A percentile compares a stretch with the other conserved stretches of the same genome.
Conservation (phyloP, 2,329 filamentous ascomycete species). For the Lachnellula suecica region DNA sequence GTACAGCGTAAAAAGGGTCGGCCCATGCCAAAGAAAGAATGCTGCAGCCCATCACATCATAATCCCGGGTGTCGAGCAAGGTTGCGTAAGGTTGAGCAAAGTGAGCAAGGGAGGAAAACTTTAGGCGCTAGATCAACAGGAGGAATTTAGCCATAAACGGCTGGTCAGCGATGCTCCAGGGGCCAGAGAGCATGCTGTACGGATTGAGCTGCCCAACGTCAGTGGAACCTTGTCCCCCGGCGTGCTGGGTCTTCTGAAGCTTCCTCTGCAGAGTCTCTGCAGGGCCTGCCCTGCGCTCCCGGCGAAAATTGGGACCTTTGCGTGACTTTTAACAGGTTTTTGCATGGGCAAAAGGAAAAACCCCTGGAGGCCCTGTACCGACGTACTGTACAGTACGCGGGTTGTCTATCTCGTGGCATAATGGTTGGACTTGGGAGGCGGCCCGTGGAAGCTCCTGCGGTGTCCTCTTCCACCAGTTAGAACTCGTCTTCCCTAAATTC, state of each 20-base stretch:
- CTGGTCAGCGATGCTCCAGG: conserved; percentile 4
- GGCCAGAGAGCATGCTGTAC: neutral
- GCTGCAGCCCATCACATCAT: neutral
- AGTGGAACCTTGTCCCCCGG: conserved; percentile 14
- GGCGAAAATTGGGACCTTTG: neutral
- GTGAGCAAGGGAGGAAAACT: conserved; percentile 7
- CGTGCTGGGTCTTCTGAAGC: conserved; percentile 13
- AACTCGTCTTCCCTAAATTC: neutral
- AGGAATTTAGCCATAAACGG: conserved; percentile 16
- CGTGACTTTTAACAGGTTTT: neutral
- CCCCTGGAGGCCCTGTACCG: too few species aligned
- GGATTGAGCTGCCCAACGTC: conserved; percentile 1
- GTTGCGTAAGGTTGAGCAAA: neutral
- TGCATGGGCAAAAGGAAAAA: neutral
- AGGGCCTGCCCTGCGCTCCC: neutral
- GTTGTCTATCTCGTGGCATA: too few species aligned
- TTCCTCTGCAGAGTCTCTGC: neutral
- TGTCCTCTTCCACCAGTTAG: neutral
- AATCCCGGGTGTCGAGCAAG: neutral
- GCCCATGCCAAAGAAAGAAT: neutral
- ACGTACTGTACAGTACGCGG: neutral
- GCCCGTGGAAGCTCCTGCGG: neutral
- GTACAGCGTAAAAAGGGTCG: neutral
- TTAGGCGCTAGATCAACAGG: conserved; percentile 12
- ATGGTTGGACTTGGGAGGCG: conserved; percentile 1